These are phyloP conservation scores for Trichoderma polysporum DNA, from an alignment of 2,329 filamentous ascomycete species.

Conservation along the genomic window DNA sequence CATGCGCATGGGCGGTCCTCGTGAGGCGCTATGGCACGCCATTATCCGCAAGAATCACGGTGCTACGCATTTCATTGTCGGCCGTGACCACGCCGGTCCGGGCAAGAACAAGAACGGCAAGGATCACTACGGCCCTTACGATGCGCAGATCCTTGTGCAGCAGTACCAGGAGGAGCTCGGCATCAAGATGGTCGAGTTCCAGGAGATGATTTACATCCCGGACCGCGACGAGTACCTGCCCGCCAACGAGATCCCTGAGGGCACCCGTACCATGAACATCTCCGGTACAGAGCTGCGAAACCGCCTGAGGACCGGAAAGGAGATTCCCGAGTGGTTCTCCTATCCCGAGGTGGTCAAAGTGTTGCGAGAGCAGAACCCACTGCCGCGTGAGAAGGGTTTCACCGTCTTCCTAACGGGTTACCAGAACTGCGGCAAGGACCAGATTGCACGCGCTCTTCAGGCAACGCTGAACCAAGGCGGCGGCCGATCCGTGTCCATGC, in stretches of 20 bases:
- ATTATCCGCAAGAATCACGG: slow-evolving; percentile 99
- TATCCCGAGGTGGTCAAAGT: slow-evolving; percentile 98
- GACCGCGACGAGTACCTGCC: slow-evolving; percentile 96
- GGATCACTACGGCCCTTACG: slow-evolving; percentile 98
- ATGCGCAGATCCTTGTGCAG: slow-evolving; percentile 93
- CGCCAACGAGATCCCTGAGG: slow-evolving; percentile 81
- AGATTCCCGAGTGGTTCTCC: slow-evolving; percentile 99
- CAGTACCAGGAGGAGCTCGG: slow-evolving; percentile 95
- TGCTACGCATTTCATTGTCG: slow-evolving; percentile 98
- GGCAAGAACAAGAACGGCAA: slow-evolving; percentile 97
- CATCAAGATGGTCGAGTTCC: slow-evolving; percentile 98
- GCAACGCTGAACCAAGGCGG: slow-evolving; percentile 98
- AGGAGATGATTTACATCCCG: slow-evolving; percentile 98
- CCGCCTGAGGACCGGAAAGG: slow-evolving; percentile 84
- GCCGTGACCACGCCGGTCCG: slow-evolving; percentile 95
- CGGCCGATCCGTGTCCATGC: slow-evolving; percentile 87
- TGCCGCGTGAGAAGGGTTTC: slow-evolving; percentile 90
- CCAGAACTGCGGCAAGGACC: slow-evolving; percentile 95
- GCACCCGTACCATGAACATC: slow-evolving; percentile 83
- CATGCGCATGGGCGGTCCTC: slow-evolving; percentile 98
- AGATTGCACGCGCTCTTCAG: slow-evolving; percentile 91
- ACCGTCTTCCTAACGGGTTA: slow-evolving; percentile 97
- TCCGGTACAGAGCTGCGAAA: slow-evolving; percentile 87
- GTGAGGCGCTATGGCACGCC: slow-evolving; percentile 99
- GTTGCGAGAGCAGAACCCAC: slow-evolving; percentile 91